Base-by-base conservation (phyloP, 768 basidiomycete genomes). In the Favolaschia claudopus region DNA sequence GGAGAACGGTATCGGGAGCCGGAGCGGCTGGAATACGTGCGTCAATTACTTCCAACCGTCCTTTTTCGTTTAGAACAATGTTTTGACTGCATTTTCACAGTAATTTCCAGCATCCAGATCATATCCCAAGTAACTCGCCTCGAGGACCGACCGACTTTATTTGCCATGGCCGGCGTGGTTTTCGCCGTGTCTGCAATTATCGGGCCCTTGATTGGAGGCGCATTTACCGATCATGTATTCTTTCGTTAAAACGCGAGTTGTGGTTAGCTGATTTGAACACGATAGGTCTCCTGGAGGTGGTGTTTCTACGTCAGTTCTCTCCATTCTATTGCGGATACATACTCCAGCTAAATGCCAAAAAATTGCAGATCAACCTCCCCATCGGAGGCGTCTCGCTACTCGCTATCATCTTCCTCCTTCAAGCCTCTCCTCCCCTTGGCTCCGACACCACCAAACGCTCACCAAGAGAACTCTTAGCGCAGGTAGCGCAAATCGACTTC, bases 1-100 rank as follows among this genome's bases (percentile, higher is more conserved):
- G 81, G 17, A 66, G 80, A 15, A 79, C 80, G 0, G 55, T 82
- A 25, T 67, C 74, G 4, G 81, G 81, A 15, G 55, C 79, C 4
- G 81, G 80, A 2, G 80, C 76, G 0, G 76, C 76, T 1, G 80
- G 79, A 33, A 51, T 27, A 15, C 32, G 32, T 58, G 27, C 24
- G 46, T 50, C 8, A 28, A 5, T 42, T 29, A n/a, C n/a, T n/a
- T n/a, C n/a, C n/a, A n/a, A n/a, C n/a, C n/a, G n/a, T n/a, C n/a
- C n/a, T 38, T 29, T 33, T 50, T 7, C 33, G 40, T 33, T 25
- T 33, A 32, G 15, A 34, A 31, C 25, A 22, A 12, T 20, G 12
- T 29, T 52, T 15, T 33, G 20, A 24, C n/a, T 28, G 24, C 3
- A 17, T 31, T 29, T 31, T 22, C 2, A 13, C 28, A 43, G 17